These are phyloP conservation scores for Trichoderma atrobrunneum DNA, from an alignment of 2,329 filamentous ascomycete species.

Conservation along the genomic window DNA sequence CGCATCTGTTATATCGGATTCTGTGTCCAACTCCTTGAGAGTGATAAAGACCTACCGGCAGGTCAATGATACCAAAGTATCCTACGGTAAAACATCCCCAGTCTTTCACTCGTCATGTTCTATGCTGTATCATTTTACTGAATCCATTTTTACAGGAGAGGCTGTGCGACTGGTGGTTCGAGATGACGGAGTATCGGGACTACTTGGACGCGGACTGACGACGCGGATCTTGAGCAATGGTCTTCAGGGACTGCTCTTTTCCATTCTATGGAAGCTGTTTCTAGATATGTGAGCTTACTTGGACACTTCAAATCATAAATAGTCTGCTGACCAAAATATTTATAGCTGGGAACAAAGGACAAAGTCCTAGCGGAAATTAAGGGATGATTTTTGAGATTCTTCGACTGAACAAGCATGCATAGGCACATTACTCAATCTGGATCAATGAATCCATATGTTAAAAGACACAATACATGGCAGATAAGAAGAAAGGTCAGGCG, in stretches of 20 bases:
- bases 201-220: conserved; percentile 45
- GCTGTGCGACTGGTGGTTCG: conserved; percentile 41
- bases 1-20: conserved; percentile 45
- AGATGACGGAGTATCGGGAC: conserved; percentile 41
- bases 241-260: conserved; percentile 46
- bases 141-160: conserved; percentile 32
- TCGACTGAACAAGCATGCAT: neutral
- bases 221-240: conserved; percentile 49
- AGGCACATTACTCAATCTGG: neutral
- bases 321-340: neutral
- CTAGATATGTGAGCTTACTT: conserved; percentile 43
- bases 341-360: conserved; percentile 10
- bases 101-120: neutral
- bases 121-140: neutral
- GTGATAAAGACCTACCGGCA: conserved; percentile 51
- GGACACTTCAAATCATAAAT: neutral
- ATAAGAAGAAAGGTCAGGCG: neutral
- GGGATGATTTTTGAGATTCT: neutral
- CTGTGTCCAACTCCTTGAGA: conserved; percentile 46
- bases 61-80: conserved; percentile 47
- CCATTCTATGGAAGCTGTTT: conserved; percentile 49
- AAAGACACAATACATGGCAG: neutral
- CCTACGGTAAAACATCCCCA: conserved; percentile 38
- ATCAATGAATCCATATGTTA: neutral
- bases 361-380: neutral